These are phyloP conservation scores for Botrytis paeoniae DNA, from an alignment of 2,329 filamentous ascomycete genomes.

Conservation along the genomic window DNA sequence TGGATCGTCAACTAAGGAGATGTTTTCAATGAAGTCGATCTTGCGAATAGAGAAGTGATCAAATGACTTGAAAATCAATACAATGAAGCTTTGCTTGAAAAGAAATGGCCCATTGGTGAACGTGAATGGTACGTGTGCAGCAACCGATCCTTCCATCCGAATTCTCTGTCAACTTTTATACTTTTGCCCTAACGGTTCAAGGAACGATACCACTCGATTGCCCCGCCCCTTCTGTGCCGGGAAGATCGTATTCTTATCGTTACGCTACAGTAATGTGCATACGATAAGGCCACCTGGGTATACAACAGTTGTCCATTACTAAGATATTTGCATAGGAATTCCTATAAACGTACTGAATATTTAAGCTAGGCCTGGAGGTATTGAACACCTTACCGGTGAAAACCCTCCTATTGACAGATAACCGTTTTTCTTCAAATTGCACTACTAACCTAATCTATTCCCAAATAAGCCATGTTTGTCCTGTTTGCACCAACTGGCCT, in stretches of 20 bases:
- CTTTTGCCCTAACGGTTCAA: background rate
- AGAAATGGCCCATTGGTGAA: background rate
- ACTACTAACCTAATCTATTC: background rate
- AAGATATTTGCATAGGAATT: background rate
- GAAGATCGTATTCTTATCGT: background rate
- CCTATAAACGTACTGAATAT: background rate
- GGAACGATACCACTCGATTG: background rate
- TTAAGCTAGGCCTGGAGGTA: background rate
- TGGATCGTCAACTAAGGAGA: background rate
- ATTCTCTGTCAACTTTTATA: background rate
- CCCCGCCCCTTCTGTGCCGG: background rate
- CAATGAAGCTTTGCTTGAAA: background rate
- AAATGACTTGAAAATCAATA: background rate
- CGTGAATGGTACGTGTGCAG: background rate
- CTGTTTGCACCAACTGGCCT: background rate
- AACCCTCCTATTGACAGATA: background rate
- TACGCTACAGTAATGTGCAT: background rate
- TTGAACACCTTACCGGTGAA: background rate
- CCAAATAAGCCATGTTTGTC: constrained; percentile 3
- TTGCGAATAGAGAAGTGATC: background rate
- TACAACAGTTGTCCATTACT: background rate
- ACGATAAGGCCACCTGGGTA: background rate
- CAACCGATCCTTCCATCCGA: background rate
- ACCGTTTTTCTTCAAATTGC: background rate
- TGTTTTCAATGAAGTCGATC: background rate